A percentile compares a stretch with the other conserved stretches of the same genome.
Conservation (phyloP, 202 grass and related monocot genomes). For the Schoenoplectus tabernaemontani region DNA sequence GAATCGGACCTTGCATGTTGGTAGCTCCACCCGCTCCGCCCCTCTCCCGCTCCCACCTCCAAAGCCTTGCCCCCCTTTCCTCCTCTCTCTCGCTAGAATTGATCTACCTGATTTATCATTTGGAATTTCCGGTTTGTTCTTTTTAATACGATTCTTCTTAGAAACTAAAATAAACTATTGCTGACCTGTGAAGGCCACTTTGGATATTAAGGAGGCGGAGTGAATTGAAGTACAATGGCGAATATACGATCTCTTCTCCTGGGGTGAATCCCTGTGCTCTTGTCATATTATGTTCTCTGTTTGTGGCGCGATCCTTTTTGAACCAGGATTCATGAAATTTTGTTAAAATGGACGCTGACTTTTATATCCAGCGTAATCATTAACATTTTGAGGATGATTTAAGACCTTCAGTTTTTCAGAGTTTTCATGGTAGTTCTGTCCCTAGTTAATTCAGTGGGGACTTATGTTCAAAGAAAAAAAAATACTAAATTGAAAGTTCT, state of each 20-base stretch:
- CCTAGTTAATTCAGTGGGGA: not conserved
- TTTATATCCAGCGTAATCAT: not conserved
- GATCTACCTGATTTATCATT: not conserved
- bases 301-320: not conserved
- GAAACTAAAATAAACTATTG: not conserved
- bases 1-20: not conserved
- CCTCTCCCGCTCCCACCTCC: not conserved
- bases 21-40: not conserved
- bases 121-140: not conserved
- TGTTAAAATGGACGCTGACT: not conserved
- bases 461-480: not conserved
- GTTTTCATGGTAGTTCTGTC: not conserved
- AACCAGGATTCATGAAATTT: not conserved
- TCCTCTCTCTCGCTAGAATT: not conserved
- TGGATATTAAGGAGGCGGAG: not conserved
- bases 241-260: conserved; percentile 19
- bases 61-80: too few species aligned
- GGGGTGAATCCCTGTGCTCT: conserved; percentile 2
- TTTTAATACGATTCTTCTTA: not conserved
- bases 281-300: not conserved
- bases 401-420: not conserved
- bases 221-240: conserved; percentile 9
- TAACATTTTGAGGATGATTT: not conserved
- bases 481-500: not conserved
- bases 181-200: not conserved